These are phyloP conservation scores for Aureobasidium sp. DNA, from an alignment of 2,329 filamentous ascomycete genomes.

Conservation along the genomic window DNA sequence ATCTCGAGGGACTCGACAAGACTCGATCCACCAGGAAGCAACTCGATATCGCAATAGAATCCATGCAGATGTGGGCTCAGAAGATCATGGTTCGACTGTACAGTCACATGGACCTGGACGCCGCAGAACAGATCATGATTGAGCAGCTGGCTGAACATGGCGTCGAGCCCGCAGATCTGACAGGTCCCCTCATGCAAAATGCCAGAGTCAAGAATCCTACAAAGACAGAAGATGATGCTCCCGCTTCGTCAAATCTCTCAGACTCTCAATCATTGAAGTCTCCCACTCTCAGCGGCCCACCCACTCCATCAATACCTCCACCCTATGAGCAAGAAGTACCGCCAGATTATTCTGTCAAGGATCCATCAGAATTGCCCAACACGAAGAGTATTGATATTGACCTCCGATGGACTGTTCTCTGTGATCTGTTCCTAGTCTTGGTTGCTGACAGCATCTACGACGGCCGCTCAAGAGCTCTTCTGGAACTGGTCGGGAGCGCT, in stretches of 20 bases:
- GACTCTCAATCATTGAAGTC: slow-evolving; percentile 18
- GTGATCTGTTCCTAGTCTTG: slow-evolving; percentile 89
- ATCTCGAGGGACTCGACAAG: slow-evolving; percentile 53
- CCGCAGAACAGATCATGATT: slow-evolving; percentile 94
- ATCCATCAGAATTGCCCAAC: slow-evolving; percentile 70
- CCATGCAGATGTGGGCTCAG: slow-evolving; percentile 91
- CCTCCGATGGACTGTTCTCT: slow-evolving; percentile 91
- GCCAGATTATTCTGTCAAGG: slow-evolving; percentile 69
- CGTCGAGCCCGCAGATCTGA: slow-evolving; percentile 74
- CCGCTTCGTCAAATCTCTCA: slow-evolving; percentile 13
- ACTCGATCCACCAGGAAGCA: slow-evolving; percentile 65
- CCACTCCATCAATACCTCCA: slow-evolving; percentile 35
- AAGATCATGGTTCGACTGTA: slow-evolving; percentile 97
- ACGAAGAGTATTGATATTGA: slow-evolving; percentile 89
- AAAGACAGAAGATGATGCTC: neutral
- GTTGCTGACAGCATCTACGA: slow-evolving; percentile 93
- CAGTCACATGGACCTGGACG: slow-evolving; percentile 90
- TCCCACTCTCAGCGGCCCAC: slow-evolving; percentile 29
- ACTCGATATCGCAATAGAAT: slow-evolving; percentile 60
- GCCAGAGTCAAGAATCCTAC: slow-evolving; percentile 80
- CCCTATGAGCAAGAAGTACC: slow-evolving; percentile 54
- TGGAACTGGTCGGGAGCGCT: slow-evolving; percentile 74
- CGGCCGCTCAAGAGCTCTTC: slow-evolving; percentile 69
- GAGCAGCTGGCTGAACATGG: slow-evolving; percentile 93
- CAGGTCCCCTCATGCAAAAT: slow-evolving; percentile 82